Evolutionary conservation across 83 land plant species (phyloP).

Genomic region (Picea mariana): DNA sequence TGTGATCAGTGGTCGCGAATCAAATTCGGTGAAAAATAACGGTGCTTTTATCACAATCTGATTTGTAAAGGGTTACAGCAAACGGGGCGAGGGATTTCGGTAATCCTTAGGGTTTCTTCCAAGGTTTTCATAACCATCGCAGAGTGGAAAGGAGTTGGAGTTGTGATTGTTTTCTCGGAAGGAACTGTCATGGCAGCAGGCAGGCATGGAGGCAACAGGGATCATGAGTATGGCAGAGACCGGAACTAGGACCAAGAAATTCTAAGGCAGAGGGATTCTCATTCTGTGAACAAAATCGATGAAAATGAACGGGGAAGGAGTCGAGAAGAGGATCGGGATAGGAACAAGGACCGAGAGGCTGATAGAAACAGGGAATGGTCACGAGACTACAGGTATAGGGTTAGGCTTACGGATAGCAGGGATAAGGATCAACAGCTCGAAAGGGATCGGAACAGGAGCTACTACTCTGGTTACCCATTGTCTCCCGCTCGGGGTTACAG

Average conservation of each 20-base stretch:
- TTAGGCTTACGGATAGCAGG: background rate
- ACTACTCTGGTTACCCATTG: background rate
- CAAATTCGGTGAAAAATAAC: no score
- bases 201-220: conserved; percentile 46
- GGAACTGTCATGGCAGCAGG: conserved; percentile 53
- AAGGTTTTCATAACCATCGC: no score
- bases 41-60: no score
- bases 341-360: conserved; percentile 4
- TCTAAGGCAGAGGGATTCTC: conserved; percentile 21
- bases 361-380: conserved; percentile 31
- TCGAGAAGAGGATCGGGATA: conserved; percentile 15
- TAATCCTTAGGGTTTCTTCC: no score
- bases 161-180: no score
- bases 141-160: no score
- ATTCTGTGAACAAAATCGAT: conserved; percentile 15
- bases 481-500: background rate
- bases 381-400: conserved; percentile 6
- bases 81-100: no score
- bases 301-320: conserved; percentile 27
- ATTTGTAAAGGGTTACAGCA: no score
- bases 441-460: background rate
- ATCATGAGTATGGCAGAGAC: conserved; percentile 29
- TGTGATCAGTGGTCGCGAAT: no score
- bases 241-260: conserved; percentile 25
- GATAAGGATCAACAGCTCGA: conserved; percentile 1